Evolutionary conservation across 2,329 filamentous ascomycete species (phyloP).

Genomic region (Rugonectria rugulosa): DNA sequence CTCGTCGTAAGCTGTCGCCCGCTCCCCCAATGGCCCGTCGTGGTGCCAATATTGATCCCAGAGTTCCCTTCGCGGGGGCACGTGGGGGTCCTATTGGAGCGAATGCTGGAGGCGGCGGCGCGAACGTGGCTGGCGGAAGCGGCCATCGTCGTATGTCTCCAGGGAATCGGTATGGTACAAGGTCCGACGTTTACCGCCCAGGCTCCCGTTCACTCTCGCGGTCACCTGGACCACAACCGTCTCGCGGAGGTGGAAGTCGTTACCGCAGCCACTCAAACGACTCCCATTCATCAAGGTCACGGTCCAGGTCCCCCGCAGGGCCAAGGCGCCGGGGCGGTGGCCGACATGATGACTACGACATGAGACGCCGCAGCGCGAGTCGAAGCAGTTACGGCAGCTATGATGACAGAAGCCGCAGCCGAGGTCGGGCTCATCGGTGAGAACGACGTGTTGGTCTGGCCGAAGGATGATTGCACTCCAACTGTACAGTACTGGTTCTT

Average conservation of each 20-base stretch:
- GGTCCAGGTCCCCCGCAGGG: slow-evolving; percentile 51
- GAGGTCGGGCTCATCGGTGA: slow-evolving; percentile 46
- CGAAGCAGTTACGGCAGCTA: slow-evolving; percentile 56
- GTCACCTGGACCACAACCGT: slow-evolving; percentile 51
- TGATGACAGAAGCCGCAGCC: slow-evolving; percentile 49
- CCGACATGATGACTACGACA: slow-evolving; percentile 43
- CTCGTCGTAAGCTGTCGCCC: slow-evolving; percentile 81
- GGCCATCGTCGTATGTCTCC: slow-evolving; percentile 48
- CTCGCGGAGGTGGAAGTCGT: slow-evolving; percentile 45
- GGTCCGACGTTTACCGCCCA: slow-evolving; percentile 69
- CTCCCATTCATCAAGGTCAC: slow-evolving; percentile 58
- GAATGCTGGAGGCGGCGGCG: slow-evolving; percentile 36
- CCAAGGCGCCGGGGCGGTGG: slow-evolving; percentile 44
- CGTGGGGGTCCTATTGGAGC: slow-evolving; percentile 43
- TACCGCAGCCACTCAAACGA: slow-evolving; percentile 55
- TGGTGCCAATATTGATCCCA: slow-evolving; percentile 65
- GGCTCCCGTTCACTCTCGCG: slow-evolving; percentile 59
- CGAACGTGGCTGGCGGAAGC: slow-evolving; percentile 45
- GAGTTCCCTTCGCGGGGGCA: slow-evolving; percentile 42
- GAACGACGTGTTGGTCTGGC: background rate
- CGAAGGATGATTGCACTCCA: background rate
- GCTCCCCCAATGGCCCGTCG: slow-evolving; percentile 76
- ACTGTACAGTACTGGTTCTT: background rate
- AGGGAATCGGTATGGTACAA: slow-evolving; percentile 49
- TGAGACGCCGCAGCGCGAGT: slow-evolving; percentile 56